Percentiles rank a stretch among this genome's conserved stretches.
These are phyloP conservation scores for Alternaria angustiovoidea DNA, from an alignment of 2,329 filamentous ascomycete genomes.

Conservation along the genomic window DNA sequence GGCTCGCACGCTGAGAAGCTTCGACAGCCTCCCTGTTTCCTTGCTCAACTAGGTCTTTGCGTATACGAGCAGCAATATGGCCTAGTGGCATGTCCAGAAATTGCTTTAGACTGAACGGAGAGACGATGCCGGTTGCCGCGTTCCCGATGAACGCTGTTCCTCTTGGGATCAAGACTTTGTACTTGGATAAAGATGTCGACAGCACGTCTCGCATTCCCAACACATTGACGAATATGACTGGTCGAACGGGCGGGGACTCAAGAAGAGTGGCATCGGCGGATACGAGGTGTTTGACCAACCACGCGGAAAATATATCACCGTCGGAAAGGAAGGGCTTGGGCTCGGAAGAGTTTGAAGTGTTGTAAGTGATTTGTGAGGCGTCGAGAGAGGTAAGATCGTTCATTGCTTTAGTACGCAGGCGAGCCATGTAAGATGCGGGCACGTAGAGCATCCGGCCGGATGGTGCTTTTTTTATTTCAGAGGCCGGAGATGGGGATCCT, in stretches of 20 bases:
- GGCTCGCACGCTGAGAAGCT: conserved; percentile 6
- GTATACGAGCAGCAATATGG: conserved; percentile 31
- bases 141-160: conserved; percentile 29
- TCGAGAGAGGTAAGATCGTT: conserved; percentile 9
- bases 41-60: conserved; percentile 29
- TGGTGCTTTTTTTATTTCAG: conserved; percentile 12
- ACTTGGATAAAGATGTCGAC: conserved; percentile 9
- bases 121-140: conserved; percentile 7
- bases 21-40: conserved; percentile 26
- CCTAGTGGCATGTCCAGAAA: conserved; percentile 28
- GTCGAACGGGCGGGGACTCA: conserved; percentile 7
- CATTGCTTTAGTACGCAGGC: conserved; percentile 1
- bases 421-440: conserved; percentile 24
- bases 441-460: conserved; percentile 19
- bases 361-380: conserved; percentile 6
- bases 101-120: conserved; percentile 20
- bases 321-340: conserved; percentile 31
- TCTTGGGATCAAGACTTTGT: conserved; percentile 22
- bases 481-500: conserved; percentile 20
- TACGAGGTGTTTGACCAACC: conserved; percentile 19
- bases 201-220: conserved; percentile 33
- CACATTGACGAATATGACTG: conserved; percentile 35
- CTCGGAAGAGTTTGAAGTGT: background rate
- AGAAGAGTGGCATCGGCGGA: conserved; percentile 14
- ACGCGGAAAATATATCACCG: conserved; percentile 29